Base-by-base conservation (phyloP, 2,329 filamentous ascomycete species). In the Tolypocladium endophyticum region DNA sequence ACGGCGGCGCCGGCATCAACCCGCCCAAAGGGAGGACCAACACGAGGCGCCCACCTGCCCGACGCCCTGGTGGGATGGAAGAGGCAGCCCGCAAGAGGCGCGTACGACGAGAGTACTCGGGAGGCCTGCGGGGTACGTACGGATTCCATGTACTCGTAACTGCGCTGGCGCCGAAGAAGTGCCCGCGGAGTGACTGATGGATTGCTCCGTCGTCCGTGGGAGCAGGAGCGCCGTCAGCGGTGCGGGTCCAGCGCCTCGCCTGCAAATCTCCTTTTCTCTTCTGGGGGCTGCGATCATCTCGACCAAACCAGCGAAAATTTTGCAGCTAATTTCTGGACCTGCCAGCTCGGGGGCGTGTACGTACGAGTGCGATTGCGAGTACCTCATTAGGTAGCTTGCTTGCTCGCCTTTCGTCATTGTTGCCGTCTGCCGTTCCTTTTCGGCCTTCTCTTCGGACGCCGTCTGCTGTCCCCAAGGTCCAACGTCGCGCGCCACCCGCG, bases 221-320 rank as follows among this genome's bases (percentile, higher is more conserved):
- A 58, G 47, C 53, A 38, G 35, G 35, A 28, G 55, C 36, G 55
- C 58, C 39, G 58, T 59, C 50, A 38, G 38, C 39, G 39, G 4
- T 55, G 58, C 58, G 58, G 58, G 58, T 55, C 58, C 58, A 25
- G 12, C 36, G n/a, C 35, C 47, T 28, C 8, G 33, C 58, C 36
- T 47, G 58, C 58, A 59, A 59, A 59, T 59, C 58, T 59, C 58
- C 52, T 55, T 55, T 55, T 12, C 50, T 23, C 28, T 16, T 28
- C 38, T 38, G 39, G 38, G 41, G 50, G 28, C 50, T 52, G 52
- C 54, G 58, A 54, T 59, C 52, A 55, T 55, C 52, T 59, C 58
- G 58, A 25, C 23, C 25, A 45, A 39, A 28, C 36, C 38, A 28
- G 25, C 16, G 30, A 55, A 59, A 59, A 55, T 12, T 59, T 59